A percentile compares a stretch with the other conserved stretches of the same genome.
phyloP scores from a whole-genome alignment of 768 basidiomycete species.

The Solioccasus polychromus region DNA sequence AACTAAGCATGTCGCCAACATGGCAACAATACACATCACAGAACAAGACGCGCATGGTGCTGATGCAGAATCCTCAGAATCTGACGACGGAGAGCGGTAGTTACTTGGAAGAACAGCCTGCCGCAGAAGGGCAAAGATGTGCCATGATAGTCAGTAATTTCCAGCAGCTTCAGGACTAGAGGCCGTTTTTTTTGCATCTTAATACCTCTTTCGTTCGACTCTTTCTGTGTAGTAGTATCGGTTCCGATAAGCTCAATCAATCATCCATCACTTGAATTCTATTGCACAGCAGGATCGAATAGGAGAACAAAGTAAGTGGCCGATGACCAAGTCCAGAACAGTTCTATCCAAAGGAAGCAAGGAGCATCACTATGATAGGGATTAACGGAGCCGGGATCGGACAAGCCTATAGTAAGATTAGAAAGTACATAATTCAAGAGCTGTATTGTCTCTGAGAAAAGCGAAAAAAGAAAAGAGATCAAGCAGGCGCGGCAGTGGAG shows the following conservation, averaged over 20 bases:
- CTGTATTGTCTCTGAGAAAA: not conserved
- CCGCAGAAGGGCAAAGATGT: conserved; percentile 38
- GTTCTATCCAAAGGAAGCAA: not conserved
- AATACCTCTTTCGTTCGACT: no score
- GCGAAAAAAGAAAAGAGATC: conserved; percentile 4
- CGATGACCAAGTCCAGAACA: not conserved
- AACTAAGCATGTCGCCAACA: conserved; percentile 46
- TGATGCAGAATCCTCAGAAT: conserved; percentile 38
- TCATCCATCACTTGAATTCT: no score
- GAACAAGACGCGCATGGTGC: conserved; percentile 40
- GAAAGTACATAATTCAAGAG: not conserved
- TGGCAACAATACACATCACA: conserved; percentile 42
- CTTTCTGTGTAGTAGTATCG: no score
- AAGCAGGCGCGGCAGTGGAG: not conserved
- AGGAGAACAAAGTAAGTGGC: no score
- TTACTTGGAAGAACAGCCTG: conserved; percentile 38
- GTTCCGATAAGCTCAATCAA: no score
- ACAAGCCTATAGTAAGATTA: no score
- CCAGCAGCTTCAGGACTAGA: conserved; percentile 1
- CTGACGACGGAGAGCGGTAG: conserved; percentile 37
- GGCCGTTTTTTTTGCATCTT: no score
- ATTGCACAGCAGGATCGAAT: no score
- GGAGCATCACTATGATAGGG: not conserved
- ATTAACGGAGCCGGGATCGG: no score
- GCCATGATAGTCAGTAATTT: conserved; percentile 36